Base-by-base conservation (phyloP, 1,284 basidiomycete species). In the Grifola frondosa region DNA sequence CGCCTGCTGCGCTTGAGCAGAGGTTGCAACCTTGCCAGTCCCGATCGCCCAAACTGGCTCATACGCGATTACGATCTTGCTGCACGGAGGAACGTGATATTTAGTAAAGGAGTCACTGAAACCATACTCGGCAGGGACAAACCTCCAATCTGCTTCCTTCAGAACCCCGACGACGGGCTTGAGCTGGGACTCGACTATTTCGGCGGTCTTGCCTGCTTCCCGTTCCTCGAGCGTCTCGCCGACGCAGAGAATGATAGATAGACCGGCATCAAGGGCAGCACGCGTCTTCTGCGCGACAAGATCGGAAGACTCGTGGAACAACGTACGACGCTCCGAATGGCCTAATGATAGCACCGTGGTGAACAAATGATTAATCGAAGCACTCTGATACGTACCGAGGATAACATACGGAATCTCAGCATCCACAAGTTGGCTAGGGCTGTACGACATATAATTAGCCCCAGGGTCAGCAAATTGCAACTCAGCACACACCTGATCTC, bases 41-140 rank as follows among this genome's bases (percentile, higher is more conserved):
- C 95, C 96, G 64, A 99, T 99, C 30, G 96, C 97, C 97, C 96
- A 99, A 22, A 99, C 96, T 34, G 92, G 91, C 66, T 95, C 91
- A 66, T 94, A 99, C 15, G 96, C 96, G 59, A 99, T 77, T 50
- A 99, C 96, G 63, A 98, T 77, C 59, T 91, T 85, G 65, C 90
- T 92, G 57, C 38, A 35, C 6, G 31, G 20, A 19, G 20, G 20
- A 8, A 20, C 8, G 31, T 12, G 22, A 24, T 12, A 7, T 1
- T 11, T 6, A 35, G 22, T 21, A 30, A 34, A 30, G 19, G 21
- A 39, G 21, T 20, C 33, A 26, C 26, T 37, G 39, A 23, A 2
- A 4, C 20, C n/a, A n/a, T n/a, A n/a, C n/a, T n/a, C n/a, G n/a
- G n/a, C n/a, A n/a, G n/a, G n/a, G n/a, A 35, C 44, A 37, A 9